Conservation (phyloP, 257 asterid species). For the Vinca minor region DNA sequence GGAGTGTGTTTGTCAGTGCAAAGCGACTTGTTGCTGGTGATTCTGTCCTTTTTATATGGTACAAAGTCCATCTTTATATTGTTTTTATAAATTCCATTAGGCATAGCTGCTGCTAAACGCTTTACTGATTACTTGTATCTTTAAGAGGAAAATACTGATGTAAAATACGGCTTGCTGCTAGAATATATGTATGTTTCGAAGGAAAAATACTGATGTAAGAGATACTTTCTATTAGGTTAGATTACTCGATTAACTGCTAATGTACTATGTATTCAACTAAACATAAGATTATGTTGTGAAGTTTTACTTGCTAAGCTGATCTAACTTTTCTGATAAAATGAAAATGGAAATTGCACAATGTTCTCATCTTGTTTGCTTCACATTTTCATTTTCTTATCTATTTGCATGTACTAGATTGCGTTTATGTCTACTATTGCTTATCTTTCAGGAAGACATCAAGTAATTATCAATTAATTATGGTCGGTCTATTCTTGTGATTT, state of each 20-base stretch:
- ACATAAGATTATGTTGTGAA: neutral
- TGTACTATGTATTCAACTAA: neutral
- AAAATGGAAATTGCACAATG: neutral
- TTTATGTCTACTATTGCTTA: neutral
- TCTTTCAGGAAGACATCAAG: neutral
- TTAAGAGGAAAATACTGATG: neutral
- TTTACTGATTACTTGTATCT: neutral
- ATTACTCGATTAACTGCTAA: neutral
- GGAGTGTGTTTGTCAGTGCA: conserved; percentile 79
- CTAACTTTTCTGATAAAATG: neutral
- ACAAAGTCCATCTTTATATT: conserved; percentile 8
- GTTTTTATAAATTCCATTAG: neutral
- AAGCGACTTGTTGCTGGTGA: conserved; percentile 82
- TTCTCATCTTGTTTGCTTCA: neutral
- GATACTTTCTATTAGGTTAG: neutral
- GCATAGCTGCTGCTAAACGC: too few relatives aligned
- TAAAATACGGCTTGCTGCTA: neutral
- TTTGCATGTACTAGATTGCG: neutral
- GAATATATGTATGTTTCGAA: neutral
- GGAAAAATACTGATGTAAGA: neutral
- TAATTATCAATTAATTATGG: neutral
- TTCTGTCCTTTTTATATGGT: conserved; percentile 81
- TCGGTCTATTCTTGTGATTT: neutral
- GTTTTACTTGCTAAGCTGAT: neutral
- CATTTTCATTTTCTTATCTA: neutral